Evolutionary conservation across 2,329 filamentous ascomycete genomes (phyloP).

Genomic region (Xylariales sp.): DNA sequence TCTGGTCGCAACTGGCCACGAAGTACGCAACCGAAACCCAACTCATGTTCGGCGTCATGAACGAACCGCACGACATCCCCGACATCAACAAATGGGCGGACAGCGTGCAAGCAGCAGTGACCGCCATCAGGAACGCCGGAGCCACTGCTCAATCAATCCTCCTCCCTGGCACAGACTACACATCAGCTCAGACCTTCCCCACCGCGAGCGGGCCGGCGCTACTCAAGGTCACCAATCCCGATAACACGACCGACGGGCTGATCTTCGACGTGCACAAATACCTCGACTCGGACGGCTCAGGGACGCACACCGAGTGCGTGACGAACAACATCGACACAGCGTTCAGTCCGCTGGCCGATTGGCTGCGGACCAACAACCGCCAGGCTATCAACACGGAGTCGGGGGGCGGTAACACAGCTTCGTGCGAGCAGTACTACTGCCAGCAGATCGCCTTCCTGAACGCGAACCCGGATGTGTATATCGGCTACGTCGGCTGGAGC

Average conservation of each 20-base stretch:
- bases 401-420: slow-evolving; percentile 30
- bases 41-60: slow-evolving; percentile 51
- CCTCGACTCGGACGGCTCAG: slow-evolving; percentile 35
- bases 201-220: slow-evolving; percentile 34
- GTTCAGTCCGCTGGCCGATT: slow-evolving; percentile 29
- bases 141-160: slow-evolving; percentile 36
- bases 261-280: slow-evolving; percentile 42
- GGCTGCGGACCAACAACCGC: slow-evolving; percentile 28
- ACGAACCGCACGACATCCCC: slow-evolving; percentile 42
- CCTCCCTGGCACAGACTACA: slow-evolving; percentile 45
- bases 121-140: slow-evolving; percentile 14
- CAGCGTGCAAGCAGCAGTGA: slow-evolving; percentile 37
- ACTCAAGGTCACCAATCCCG: slow-evolving; percentile 36
- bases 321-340: slow-evolving; percentile 27
- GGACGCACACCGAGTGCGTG: slow-evolving; percentile 31
- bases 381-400: slow-evolving; percentile 32
- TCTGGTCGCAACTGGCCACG: slow-evolving; percentile 53
- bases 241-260: slow-evolving; percentile 35
- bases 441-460: slow-evolving; percentile 28
- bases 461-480: slow-evolving; percentile 21
- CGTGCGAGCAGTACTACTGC: slow-evolving; percentile 28
- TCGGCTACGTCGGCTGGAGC: slow-evolving; percentile 22
- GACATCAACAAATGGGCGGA: slow-evolving; percentile 42
- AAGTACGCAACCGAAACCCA: slow-evolving; percentile 41
- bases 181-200: slow-evolving; percentile 30